These are phyloP conservation scores for Chrysochromulina parva DNA, from an alignment of 78 protist species.

Conservation along the genomic window DNA sequence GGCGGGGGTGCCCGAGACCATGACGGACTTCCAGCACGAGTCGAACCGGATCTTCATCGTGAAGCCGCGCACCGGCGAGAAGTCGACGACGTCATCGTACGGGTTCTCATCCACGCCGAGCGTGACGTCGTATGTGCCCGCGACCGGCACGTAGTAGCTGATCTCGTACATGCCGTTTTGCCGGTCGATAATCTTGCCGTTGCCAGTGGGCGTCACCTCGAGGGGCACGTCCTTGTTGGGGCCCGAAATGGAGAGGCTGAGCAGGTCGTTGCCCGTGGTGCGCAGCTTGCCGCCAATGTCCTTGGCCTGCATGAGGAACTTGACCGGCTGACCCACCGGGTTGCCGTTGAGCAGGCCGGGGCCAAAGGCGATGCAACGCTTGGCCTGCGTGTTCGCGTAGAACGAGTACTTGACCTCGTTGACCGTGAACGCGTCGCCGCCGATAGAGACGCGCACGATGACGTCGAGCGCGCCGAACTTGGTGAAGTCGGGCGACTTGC, in stretches of 20 bases:
- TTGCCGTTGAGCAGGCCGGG: not conserved
- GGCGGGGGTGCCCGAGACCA: not conserved
- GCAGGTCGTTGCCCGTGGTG: not conserved
- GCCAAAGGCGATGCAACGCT: not conserved
- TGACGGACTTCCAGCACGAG: not conserved
- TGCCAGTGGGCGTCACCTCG: no score
- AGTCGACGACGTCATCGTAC: not conserved
- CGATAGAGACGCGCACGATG: not conserved
- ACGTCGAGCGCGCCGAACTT: constrained; percentile 2
- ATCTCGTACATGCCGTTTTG: not conserved
- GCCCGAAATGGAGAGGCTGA: not conserved
- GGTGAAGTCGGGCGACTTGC: constrained; percentile 41
- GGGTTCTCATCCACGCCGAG: not conserved
- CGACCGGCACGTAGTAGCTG: not conserved
- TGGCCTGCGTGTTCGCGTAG: not conserved
- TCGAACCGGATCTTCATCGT: not conserved
- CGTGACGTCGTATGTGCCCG: not conserved
- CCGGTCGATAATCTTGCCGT: not conserved
- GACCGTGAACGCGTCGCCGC: not conserved
- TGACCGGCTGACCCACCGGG: not conserved
- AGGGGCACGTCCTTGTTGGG: not conserved
- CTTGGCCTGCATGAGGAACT: not conserved
- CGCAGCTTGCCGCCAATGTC: not conserved
- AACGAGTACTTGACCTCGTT: not conserved
- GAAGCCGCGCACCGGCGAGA: not conserved